Evolutionary conservation across 2,329 filamentous ascomycete species (phyloP), one percentile per base, ranked within the genome.

Genomic region (Coniochaeta sp.): DNA sequence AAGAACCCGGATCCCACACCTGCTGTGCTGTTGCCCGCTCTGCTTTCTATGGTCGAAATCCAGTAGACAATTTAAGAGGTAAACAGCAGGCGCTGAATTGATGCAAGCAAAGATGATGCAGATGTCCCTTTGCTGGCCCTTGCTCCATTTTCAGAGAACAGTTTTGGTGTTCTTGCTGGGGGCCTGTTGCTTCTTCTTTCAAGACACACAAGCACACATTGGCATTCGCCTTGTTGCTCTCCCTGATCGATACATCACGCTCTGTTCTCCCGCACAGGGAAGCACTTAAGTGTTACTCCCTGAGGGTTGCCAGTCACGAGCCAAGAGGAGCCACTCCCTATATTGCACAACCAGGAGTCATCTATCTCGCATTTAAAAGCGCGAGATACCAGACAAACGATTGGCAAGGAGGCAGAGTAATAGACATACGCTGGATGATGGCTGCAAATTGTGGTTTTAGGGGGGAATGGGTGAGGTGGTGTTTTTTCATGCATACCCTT

Each of bases 401-500:
- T 59, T 57, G 58, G 63, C 60, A 61, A 63, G 47, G 57, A 61
- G 62, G 61, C 61, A 60, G 54, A 60, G 62, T 59, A 60, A 60
- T 63, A 47, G 60, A 60, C 55, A 62, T 62, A 63, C 60, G 62
- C 63, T 60, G 60, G 59, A 30, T 65, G 64, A n/a, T n/a, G n/a
- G n/a, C 62, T 61, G 60, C 58, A 24, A 38, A 36, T 57, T 17
- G 47, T 30, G 47, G 14, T 52, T 59, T 55, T 59, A 60, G 60
- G 64, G 64, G 62, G 22, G 57, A 63, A 52, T 62, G 63, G 60
- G 54, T 14, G 22, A n/a, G n/a, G n/a, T n/a, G n/a, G n/a, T n/a
- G 47, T 28, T 52, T 44, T 62, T 64, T 58, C 14, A 65, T 65
- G 62, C 66, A 68, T 68, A 68, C 66, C 66, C 66, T 66, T 36